Base-by-base conservation (phyloP, 2,329 filamentous ascomycete genomes). In the Cyphellophora europaea region DNA sequence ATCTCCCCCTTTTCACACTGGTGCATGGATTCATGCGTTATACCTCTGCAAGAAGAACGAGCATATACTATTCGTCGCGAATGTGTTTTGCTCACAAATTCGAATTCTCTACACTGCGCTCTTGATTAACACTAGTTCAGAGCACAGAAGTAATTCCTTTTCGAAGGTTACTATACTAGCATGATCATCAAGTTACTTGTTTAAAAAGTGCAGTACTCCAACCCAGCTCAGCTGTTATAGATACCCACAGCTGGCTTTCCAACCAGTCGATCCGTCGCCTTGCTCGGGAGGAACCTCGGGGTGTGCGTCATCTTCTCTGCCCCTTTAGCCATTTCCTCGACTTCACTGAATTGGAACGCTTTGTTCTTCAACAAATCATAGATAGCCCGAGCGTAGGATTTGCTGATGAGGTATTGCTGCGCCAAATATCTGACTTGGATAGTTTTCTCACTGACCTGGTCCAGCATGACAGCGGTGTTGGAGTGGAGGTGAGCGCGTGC, bases 361-460 rank as follows among this genome's bases (percentile, higher is more conserved):
- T 63, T 59, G 41, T 63, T 54, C 6, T 61, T 55, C 33, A 71
- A 50, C 8, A 59, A 43, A 18, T 67, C 55, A 40, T 65, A 71
- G 8, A 72, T 62, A 4, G 59, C 65, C 32, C 56, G 50, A 0
- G 67, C 57, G 35, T 69, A 70, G 33, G 64, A 63, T 1, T 58
- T 57, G 5, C 58, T 56, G 32, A 72, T 69, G 41, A 65, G 63
- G 50, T 68, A 66, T 32, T 65, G 56, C 50, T 74, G 70, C 1
- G 67, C 66, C 1, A 73, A 56, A 45, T 72, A 73, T 40, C 68
- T 68, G 41, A 63, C 54, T 58, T 68, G 60, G 19, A 70, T 67
- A 21, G 60, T 53, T 0, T 56, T 51, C 31, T 59, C 61, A n/a
- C 53, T 54, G 30, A 69, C 65, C n/a, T 58, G 47, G 15, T 56